phyloP scores from a whole-genome alignment of 768 basidiomycete genomes.

The Lactifluus echinatus region DNA sequence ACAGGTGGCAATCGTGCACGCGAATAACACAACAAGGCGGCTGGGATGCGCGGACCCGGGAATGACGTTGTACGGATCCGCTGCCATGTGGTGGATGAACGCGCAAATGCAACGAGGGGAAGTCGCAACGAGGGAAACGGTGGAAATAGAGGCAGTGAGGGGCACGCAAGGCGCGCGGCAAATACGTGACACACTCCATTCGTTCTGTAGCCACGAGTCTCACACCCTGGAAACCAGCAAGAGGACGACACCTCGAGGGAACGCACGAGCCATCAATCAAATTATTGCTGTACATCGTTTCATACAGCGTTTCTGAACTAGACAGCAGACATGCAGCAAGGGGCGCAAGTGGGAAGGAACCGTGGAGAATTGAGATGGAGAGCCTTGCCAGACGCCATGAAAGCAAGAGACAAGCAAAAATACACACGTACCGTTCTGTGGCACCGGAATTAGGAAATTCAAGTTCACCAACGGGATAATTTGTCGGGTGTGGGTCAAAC shows the following conservation, averaged over 20 bases:
- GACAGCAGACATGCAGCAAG: neutral
- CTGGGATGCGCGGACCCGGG: conserved; percentile 10
- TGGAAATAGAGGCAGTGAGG: neutral
- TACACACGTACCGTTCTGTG: conserved; percentile 49
- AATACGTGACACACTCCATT: conserved; percentile 2
- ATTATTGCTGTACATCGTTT: neutral
- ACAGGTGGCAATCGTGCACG: neutral
- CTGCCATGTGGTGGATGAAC: neutral
- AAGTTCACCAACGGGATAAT: conserved; percentile 59
- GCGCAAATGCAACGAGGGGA: conserved; percentile 6
- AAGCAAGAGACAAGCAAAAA: neutral
- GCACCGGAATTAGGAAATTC: conserved; percentile 72
- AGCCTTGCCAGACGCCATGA: conserved; percentile 13
- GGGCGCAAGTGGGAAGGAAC: neutral
- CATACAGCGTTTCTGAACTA: neutral
- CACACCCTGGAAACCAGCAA: neutral
- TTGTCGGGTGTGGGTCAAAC: conserved; percentile 50
- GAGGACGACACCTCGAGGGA: neutral
- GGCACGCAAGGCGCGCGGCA: neutral
- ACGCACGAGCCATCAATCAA: neutral
- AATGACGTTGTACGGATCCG: neutral
- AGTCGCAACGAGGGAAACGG: conserved; percentile 6
- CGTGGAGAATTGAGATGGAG: neutral
- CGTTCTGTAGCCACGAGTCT: neutral
- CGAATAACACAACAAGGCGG: neutral